These are phyloP conservation scores for Macroventuria anomochaeta DNA, from an alignment of 2,329 filamentous ascomycete genomes.

Conservation along the genomic window DNA sequence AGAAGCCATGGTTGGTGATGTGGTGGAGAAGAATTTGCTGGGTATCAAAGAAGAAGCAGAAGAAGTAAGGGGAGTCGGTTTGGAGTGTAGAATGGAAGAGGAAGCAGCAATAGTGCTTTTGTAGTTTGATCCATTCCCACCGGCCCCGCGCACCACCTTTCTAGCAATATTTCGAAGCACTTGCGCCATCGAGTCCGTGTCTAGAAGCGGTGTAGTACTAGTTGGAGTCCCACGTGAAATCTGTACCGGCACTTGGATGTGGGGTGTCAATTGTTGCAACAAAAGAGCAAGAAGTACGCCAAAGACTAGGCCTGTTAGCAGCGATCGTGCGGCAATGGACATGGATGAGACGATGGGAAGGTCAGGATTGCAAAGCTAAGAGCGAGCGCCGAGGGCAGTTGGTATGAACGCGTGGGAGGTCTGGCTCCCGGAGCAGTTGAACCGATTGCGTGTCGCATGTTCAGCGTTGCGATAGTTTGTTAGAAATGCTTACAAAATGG, in stretches of 20 bases:
- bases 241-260: slow-evolving; percentile 26
- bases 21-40: slow-evolving; percentile 25
- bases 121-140: slow-evolving; percentile 24
- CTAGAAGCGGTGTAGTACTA: slow-evolving; percentile 19
- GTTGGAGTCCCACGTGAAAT: slow-evolving; percentile 6
- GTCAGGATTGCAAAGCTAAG: slow-evolving; percentile 11
- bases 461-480: slow-evolving; percentile 4
- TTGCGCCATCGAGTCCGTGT: slow-evolving; percentile 35
- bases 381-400: background rate
- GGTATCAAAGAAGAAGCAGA: slow-evolving; percentile 17
- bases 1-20: slow-evolving; percentile 46
- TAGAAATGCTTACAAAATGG: slow-evolving; percentile 9
- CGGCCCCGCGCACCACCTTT: slow-evolving; percentile 17
- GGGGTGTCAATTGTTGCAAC: slow-evolving; percentile 29
- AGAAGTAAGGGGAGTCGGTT: slow-evolving; percentile 7
- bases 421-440: background rate
- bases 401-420: background rate
- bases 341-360: slow-evolving; percentile 24
- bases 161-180: slow-evolving; percentile 46
- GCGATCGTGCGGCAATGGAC: slow-evolving; percentile 24
- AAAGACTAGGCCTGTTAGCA: slow-evolving; percentile 33
- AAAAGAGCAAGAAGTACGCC: slow-evolving; percentile 38
- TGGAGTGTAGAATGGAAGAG: slow-evolving; percentile 14
- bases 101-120: slow-evolving; percentile 27
- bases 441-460: background rate